Conservation (phyloP, 2,329 filamentous ascomycete species). For the Aspergillus sp. region DNA sequence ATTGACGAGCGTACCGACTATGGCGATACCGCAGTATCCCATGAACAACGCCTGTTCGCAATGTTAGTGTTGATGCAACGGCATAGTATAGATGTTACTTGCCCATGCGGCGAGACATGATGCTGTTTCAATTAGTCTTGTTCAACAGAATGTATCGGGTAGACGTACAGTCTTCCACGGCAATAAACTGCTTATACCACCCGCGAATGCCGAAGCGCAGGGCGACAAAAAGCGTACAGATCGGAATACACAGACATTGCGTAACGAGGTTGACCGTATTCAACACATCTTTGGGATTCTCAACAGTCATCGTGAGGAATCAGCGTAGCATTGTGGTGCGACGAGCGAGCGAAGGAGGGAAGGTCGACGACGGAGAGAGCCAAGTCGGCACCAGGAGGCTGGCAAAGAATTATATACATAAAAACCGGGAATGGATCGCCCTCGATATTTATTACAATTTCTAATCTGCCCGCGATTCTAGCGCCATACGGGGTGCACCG, state of each 20-base stretch:
- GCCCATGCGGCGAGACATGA: slow-evolving; percentile 19
- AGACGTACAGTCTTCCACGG: slow-evolving; percentile 34
- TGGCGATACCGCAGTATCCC: slow-evolving; percentile 31
- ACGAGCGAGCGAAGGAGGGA: background rate
- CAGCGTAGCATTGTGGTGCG: slow-evolving; percentile 6
- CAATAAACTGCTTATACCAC: slow-evolving; percentile 29
- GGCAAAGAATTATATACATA: background rate
- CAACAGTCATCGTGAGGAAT: slow-evolving; percentile 17
- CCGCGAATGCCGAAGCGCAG: slow-evolving; percentile 30
- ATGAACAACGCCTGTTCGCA: slow-evolving; percentile 26
- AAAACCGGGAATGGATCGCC: background rate
- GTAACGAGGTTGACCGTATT: slow-evolving; percentile 34
- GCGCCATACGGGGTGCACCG: no score
- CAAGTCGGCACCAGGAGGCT: background rate
- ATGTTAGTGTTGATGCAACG: slow-evolving; percentile 1
- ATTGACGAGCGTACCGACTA: slow-evolving; percentile 19
- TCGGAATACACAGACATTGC: slow-evolving; percentile 34
- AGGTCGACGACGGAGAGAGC: background rate
- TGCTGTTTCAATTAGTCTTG: slow-evolving; percentile 13
- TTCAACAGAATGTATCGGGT: no score
- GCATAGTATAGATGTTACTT: slow-evolving; percentile 4
- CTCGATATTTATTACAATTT: background rate
- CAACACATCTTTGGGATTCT: slow-evolving; percentile 25
- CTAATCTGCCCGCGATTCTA: background rate
- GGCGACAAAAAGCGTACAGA: slow-evolving; percentile 29